Evolutionary conservation across 352 stramenopile species (phyloP).

Genomic region (Phytopythium aichiense): DNA sequence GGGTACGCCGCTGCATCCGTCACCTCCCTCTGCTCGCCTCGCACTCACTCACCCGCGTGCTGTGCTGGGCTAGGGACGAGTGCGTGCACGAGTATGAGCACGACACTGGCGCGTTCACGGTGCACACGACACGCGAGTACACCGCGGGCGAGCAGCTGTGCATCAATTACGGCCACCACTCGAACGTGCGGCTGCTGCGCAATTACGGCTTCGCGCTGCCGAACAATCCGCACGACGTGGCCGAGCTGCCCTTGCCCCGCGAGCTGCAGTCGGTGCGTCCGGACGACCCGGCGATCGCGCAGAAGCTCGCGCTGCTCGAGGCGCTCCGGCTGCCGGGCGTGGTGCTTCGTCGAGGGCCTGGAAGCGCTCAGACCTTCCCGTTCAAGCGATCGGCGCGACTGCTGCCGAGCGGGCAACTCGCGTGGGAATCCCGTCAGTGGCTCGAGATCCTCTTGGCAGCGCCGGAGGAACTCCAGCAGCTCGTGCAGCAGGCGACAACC

Average conservation of each 20-base stretch:
- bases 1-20: slow-evolving; percentile 23
- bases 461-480: slow-evolving; percentile 31
- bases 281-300: slow-evolving; percentile 23
- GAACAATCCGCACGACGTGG: slow-evolving; percentile 39
- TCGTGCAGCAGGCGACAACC: not conserved
- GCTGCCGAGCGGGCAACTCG: slow-evolving; percentile 26
- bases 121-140: slow-evolving; percentile 60
- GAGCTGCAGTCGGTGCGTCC: slow-evolving; percentile 29
- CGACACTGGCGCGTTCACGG: slow-evolving; percentile 44
- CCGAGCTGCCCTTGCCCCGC: slow-evolving; percentile 32
- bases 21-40: not conserved
- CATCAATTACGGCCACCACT: slow-evolving; percentile 75
- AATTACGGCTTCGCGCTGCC: slow-evolving; percentile 73
- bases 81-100: slow-evolving; percentile 59
- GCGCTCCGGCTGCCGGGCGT: slow-evolving; percentile 10
- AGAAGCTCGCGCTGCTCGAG: slow-evolving; percentile 37
- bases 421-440: slow-evolving; percentile 38
- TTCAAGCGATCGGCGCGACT: not conserved
- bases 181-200: slow-evolving; percentile 64
- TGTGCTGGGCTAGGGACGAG: slow-evolving; percentile 37
- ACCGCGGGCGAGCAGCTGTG: slow-evolving; percentile 64
- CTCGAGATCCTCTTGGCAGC: slow-evolving; percentile 47
- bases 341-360: slow-evolving; percentile 1
- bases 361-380: not conserved
- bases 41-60: not conserved